A percentile compares a stretch with the other conserved stretches of the same genome.
phyloP scores from a whole-genome alignment of 2,329 filamentous ascomycete species.

The Diatrype stigma region DNA sequence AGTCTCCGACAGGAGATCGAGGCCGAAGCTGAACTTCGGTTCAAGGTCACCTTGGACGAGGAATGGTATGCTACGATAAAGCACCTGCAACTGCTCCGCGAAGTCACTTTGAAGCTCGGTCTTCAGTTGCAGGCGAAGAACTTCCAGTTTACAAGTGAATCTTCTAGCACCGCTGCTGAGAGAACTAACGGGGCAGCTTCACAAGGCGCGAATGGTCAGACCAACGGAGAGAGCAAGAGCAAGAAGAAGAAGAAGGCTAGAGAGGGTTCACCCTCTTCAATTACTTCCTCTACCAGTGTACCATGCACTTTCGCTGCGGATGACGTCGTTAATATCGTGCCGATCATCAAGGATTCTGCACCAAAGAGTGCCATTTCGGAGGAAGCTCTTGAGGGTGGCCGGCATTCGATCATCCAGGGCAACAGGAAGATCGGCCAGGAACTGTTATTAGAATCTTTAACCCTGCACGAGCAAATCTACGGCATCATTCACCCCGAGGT shows the following conservation, averaged over 20 bases:
- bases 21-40: conserved; percentile 68
- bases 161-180: conserved; percentile 23
- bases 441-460: conserved; percentile 89
- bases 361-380: conserved; percentile 89
- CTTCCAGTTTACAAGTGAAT: conserved; percentile 58
- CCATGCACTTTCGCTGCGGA: conserved; percentile 70
- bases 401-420: conserved; percentile 91
- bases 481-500: conserved; percentile 96
- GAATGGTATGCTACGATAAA: conserved; percentile 66
- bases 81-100: conserved; percentile 80
- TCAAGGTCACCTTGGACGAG: conserved; percentile 66
- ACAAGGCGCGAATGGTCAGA: conserved; percentile 35
- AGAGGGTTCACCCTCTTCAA: conserved; percentile 47
- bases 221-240: conserved; percentile 45
- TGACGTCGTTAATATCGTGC: conserved; percentile 89
- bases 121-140: conserved; percentile 79
- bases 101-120: conserved; percentile 83
- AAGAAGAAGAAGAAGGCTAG: conserved; percentile 60
- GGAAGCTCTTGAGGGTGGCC: conserved; percentile 91
- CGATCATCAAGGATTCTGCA: conserved; percentile 88
- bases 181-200: conserved; percentile 30
- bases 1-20: conserved; percentile 66
- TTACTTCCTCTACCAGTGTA: conserved; percentile 37
- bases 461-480: conserved; percentile 97
- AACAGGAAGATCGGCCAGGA: conserved; percentile 96